Conservation (phyloP, 345 rosid species). For the Syzygium aromaticum region DNA sequence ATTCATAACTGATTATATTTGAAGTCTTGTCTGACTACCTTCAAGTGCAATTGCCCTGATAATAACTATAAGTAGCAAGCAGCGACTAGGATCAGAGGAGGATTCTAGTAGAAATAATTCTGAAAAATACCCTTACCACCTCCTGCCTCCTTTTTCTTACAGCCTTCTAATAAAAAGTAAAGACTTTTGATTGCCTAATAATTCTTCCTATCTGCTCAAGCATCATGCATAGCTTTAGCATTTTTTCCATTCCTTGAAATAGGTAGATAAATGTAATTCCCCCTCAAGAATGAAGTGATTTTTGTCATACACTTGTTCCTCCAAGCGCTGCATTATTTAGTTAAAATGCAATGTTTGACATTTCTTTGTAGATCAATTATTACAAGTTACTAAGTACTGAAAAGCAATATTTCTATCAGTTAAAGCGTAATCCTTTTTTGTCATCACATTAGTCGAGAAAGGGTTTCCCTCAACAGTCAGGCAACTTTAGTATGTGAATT, state of each 20-base stretch:
- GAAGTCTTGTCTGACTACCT: not conserved
- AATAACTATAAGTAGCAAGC: not conserved
- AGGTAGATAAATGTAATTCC: not conserved
- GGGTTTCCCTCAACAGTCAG: not conserved
- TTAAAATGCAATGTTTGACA: not conserved
- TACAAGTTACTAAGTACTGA: not conserved
- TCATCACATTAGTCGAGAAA: not conserved
- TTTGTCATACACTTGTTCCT: not conserved
- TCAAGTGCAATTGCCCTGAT: not conserved
- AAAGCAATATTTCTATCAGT: not conserved
- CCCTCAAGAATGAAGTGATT: not conserved
- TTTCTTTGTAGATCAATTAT: not conserved
- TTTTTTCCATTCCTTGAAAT: not conserved
- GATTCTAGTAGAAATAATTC: not conserved
- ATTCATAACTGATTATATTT: not conserved
- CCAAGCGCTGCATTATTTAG: not conserved
- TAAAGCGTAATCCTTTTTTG: not conserved
- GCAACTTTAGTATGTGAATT: not conserved
- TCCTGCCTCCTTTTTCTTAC: not conserved
- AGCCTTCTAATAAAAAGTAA: not conserved
- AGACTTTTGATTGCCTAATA: not conserved
- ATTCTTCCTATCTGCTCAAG: not conserved
- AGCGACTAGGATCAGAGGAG: not conserved
- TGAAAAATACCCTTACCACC: not conserved
- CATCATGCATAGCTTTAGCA: not conserved